Base-by-base conservation (phyloP, 2,329 filamentous ascomycete species). In the Fusarium sp. region DNA sequence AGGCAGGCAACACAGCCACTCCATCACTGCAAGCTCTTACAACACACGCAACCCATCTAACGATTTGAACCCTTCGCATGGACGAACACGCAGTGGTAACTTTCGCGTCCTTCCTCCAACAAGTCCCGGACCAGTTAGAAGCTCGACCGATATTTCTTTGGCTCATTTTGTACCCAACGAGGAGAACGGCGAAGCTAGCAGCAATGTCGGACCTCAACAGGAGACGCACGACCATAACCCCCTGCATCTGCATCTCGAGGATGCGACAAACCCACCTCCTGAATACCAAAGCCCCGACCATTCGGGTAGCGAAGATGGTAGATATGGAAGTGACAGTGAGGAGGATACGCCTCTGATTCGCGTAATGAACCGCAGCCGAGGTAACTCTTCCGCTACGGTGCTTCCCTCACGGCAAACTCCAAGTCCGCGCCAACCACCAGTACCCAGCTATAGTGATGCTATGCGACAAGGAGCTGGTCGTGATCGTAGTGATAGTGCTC, bases 61-160 rank as follows among this genome's bases (percentile, higher is more conserved):
- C 76, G 82, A 86, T 65, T 79, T 87, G 57, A 86, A 88, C 60
- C 84, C 87, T n/a, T 87, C 89, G 49, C 94, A 97, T 80, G 89
- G 88, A 42, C 88, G 94, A 65, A 92, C 92, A 45, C 88, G 90
- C 68, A 96, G 93, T 77, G 93, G 93, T 58, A 95, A 94, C 76
- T 91, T 94, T 78, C 88, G 94, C 72, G 86, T 95, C 49, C 85
- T 92, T 74, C 86, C 91, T 70, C 93, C 94, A 13, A 93, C 93
- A 25, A 97, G 94, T 78, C 95, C 95, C 1, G 96, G 96, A 6
- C 96, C 96, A 4, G 88, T 94, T 68, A 89, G 95, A 75, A 97
- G 94, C 78, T 95, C 96, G 13, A 98, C 96, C 15, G 96, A 98
- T 80, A 99, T 99, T 73, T 98, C 95, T 13, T 88, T 99, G 52